phyloP scores from a whole-genome alignment of 108 stramenopile species.

The Pseudonitzschia pungens region DNA sequence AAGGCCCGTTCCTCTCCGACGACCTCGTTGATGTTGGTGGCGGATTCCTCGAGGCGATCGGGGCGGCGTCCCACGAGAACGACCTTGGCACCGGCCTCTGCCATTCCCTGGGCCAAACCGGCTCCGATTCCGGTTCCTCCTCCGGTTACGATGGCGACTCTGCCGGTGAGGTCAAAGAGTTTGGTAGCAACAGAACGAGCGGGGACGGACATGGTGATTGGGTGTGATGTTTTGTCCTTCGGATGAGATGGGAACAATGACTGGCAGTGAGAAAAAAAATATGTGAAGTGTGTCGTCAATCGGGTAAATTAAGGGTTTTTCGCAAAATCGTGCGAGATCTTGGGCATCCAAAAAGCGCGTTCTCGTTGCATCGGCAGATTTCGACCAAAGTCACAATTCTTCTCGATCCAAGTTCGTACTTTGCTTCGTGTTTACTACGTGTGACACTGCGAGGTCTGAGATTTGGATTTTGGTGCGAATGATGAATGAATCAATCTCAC shows the following conservation, averaged over 20 bases:
- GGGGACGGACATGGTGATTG: background rate
- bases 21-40: slow-evolving; percentile 9
- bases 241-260: background rate
- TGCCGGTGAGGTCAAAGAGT: slow-evolving; percentile 43
- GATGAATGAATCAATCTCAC: no score
- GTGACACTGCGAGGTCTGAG: no score
- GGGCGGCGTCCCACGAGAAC: slow-evolving; percentile 8
- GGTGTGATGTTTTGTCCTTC: background rate
- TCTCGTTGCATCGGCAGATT: no score
- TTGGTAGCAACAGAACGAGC: slow-evolving; percentile 20
- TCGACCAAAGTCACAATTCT: no score
- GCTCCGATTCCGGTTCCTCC: slow-evolving; percentile 65
- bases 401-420: no score
- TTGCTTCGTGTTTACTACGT: no score
- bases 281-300: no score
- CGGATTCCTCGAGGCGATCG: slow-evolving; percentile 4
- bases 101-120: slow-evolving; percentile 17
- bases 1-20: slow-evolving; percentile 7
- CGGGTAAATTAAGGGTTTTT: no score
- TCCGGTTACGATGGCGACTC: slow-evolving; percentile 65
- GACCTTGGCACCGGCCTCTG: slow-evolving; percentile 13
- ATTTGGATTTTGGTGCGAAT: no score
- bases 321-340: no score
- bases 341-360: background rate
- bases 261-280: background rate